Evolutionary conservation across 345 rosid genomes (phyloP).

Genomic region (Lumnitzera littorea): DNA sequence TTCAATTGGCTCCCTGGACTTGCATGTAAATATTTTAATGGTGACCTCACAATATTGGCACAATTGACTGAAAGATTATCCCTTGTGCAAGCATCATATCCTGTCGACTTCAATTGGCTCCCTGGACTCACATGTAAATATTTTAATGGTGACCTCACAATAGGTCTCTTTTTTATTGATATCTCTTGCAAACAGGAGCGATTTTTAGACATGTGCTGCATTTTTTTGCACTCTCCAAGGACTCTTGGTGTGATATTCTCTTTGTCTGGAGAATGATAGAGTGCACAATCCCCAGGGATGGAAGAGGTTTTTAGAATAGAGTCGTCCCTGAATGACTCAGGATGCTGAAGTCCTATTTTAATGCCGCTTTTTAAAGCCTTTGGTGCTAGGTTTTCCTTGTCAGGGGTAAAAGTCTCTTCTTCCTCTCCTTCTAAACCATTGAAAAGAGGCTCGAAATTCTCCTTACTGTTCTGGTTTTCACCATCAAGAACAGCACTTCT

Average conservation of each 20-base stretch:
- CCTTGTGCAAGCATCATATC: slow-evolving; percentile 17
- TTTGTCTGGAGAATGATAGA: slow-evolving; percentile 27
- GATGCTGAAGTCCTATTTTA: slow-evolving; percentile 20
- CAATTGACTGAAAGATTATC: slow-evolving; percentile 17
- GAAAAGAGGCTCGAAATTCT: slow-evolving; percentile 21
- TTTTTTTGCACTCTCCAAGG: slow-evolving; percentile 27
- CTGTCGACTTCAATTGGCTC: slow-evolving; percentile 25
- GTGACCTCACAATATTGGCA: slow-evolving; percentile 29
- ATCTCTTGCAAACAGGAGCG: slow-evolving; percentile 27
- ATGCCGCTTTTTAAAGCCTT: slow-evolving; percentile 38
- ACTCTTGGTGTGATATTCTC: slow-evolving; percentile 39
- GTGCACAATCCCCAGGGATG: slow-evolving; percentile 18
- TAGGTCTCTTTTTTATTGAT: slow-evolving; percentile 17
- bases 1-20: slow-evolving; percentile 25
- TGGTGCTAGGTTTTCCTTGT: slow-evolving; percentile 79
- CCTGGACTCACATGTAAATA: slow-evolving; percentile 25
- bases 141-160: slow-evolving; percentile 55
- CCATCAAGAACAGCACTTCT: slow-evolving; percentile 16
- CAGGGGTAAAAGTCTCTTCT: slow-evolving; percentile 59
- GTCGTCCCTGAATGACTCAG: slow-evolving; percentile 18
- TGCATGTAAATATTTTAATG: slow-evolving; percentile 44
- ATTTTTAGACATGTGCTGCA: slow-evolving; percentile 12
- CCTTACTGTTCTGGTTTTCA: slow-evolving; percentile 21
- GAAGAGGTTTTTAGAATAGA: slow-evolving; percentile 24
- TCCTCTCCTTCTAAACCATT: slow-evolving; percentile 29